Base-by-base conservation (phyloP, 1,284 basidiomycete genomes). In the Wolfiporia cocos region DNA sequence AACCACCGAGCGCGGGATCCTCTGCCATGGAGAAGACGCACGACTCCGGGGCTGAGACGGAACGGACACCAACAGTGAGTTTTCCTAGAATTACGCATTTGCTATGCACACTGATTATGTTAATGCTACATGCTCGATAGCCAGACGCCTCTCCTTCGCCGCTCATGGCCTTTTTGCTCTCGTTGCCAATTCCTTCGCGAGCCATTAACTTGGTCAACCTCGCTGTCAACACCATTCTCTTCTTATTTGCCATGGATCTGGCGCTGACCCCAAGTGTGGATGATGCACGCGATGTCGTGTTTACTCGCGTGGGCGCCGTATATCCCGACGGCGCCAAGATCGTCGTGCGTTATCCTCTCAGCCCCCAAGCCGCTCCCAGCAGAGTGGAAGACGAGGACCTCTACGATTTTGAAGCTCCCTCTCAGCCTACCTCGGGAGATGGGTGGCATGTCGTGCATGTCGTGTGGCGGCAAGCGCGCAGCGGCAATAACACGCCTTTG, bases 291-390 rank as follows among this genome's bases (percentile, higher is more conserved):
- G 69, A 74, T 52, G 71, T 85, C 44, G 63, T 67, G 4, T 88
- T 83, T 57, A 74, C 76, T 3, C 73, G 84, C 37, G 65, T 86
- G 39, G 84, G 85, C 10, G 83, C 83, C 3, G 71, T 87, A 37
- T 74, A 78, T 53, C 74, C 79, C 10, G 74, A 79, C 49, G 65
- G 67, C 37, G 79, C 65, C 46, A 86, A 85, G 58, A 67, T 87
- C 35, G 62, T 71, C 26, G 72, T 78, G 11, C 75, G 84, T 21
- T 76, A 80, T 53, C 81, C 83, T 17, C 34, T 51, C 46, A 33
- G 47, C 21, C 9, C 7, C 26, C 9, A 7, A 28, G 61, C n/a
- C n/a, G n/a, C n/a, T n/a, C n/a, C n/a, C n/a, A n/a, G n/a, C n/a
- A n/a, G n/a, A n/a, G n/a, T n/a, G n/a, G n/a, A n/a, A n/a, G n/a